Evolutionary conservation across 1,284 basidiomycete genomes (phyloP).

Genomic region (Trichosporon coremiiforme): DNA sequence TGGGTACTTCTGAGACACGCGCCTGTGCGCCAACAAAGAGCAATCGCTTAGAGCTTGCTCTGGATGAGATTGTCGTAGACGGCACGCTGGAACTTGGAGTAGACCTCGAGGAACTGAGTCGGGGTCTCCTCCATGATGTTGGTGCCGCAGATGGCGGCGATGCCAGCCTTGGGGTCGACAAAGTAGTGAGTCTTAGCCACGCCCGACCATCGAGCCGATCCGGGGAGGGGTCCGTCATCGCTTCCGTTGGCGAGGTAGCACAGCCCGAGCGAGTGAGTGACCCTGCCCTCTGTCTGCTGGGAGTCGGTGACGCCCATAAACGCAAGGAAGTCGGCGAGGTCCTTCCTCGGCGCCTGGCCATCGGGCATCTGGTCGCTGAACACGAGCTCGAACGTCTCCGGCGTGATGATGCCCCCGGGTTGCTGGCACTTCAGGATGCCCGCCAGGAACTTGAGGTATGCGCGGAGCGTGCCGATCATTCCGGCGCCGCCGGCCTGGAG

Average conservation of each 20-base stretch:
- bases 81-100: slow-evolving; percentile 1
- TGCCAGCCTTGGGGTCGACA: slow-evolving; percentile 34
- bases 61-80: background rate
- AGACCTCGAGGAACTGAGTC: background rate
- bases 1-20: slow-evolving; percentile 4
- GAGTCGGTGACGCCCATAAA: slow-evolving; percentile 22
- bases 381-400: slow-evolving; percentile 34
- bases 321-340: slow-evolving; percentile 23
- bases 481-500: slow-evolving; percentile 44
- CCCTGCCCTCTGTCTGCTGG: slow-evolving; percentile 21
- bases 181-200: slow-evolving; percentile 37
- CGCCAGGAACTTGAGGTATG: slow-evolving; percentile 41
- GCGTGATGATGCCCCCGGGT: slow-evolving; percentile 31
- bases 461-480: slow-evolving; percentile 41
- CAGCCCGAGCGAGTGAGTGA: slow-evolving; percentile 25
- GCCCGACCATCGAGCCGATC: slow-evolving; percentile 35
- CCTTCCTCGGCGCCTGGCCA: slow-evolving; percentile 21
- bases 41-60: background rate
- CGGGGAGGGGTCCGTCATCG: slow-evolving; percentile 27
- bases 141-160: slow-evolving; percentile 24
- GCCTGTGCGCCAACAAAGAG: no score
- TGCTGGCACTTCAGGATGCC: slow-evolving; percentile 36
- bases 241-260: slow-evolving; percentile 15
- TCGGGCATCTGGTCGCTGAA: slow-evolving; percentile 35
- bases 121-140: slow-evolving; percentile 13